Conservation (phyloP, 129 eudicot species). For the Flaveria linearis region DNA sequence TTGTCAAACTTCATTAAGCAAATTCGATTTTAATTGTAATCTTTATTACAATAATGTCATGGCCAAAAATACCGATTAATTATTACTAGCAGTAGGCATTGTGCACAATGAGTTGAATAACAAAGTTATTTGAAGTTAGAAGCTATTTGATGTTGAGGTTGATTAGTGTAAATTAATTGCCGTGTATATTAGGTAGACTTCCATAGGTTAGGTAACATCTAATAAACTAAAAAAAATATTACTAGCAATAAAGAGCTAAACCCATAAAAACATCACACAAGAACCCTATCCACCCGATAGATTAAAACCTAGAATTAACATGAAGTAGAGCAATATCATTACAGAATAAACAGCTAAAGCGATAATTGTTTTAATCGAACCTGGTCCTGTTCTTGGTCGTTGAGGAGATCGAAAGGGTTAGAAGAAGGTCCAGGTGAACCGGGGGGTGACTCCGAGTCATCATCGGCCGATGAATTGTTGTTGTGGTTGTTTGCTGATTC, state of each 20-base stretch:
- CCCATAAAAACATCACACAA: neutral
- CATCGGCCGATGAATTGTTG: constrained; percentile 31
- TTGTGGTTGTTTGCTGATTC: constrained; percentile 44
- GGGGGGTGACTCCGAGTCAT: constrained; percentile 47
- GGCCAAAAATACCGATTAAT: no score
- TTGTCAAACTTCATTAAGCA: no score
- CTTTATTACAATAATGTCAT: no score
- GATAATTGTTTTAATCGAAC: constrained; percentile 24
- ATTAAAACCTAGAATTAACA: neutral
- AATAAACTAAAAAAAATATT: no score
- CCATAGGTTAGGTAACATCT: no score
- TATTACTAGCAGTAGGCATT: no score
- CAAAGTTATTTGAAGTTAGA: no score
- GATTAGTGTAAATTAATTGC: no score
- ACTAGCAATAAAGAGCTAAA: neutral
- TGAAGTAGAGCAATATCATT: neutral
- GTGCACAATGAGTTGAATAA: no score
- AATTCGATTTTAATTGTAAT: no score
- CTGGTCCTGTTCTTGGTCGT: constrained; percentile 54
- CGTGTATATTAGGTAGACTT: no score
- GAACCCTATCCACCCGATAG: constrained; percentile 19
- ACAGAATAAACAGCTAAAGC: neutral
- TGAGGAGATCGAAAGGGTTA: constrained; percentile 81
- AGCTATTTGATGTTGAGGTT: no score
- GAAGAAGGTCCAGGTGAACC: constrained; percentile 37